Evolutionary conservation across 306 rosid genomes (phyloP).

Genomic region (Cyclanthera cordifolia): DNA sequence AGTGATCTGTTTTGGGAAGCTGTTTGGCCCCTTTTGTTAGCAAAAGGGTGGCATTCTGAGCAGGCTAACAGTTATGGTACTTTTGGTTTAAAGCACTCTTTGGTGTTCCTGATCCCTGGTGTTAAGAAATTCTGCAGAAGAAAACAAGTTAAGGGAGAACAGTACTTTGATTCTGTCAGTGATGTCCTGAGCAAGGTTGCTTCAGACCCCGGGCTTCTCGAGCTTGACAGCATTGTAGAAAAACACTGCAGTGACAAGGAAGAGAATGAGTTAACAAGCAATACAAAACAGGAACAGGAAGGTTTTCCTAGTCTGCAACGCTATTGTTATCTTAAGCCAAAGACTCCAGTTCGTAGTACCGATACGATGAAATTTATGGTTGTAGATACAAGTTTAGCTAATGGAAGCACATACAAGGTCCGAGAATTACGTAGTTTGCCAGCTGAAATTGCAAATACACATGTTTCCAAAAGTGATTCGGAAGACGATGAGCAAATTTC

Average conservation of each 20-base stretch:
- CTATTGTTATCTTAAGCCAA: constrained; percentile 73
- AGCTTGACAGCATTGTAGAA: constrained; percentile 48
- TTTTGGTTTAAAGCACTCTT: constrained; percentile 36
- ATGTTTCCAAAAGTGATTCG: constrained; percentile 29
- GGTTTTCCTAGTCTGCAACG: constrained; percentile 50
- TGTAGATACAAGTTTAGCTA: constrained; percentile 65
- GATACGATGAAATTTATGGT: constrained; percentile 64
- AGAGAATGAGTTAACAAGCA: constrained; percentile 14
- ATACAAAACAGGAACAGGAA: constrained; percentile 7
- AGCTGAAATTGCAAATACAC: constrained; percentile 24
- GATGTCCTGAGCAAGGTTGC: constrained; percentile 79
- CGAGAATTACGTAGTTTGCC: constrained; percentile 69
- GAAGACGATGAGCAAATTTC: constrained; percentile 19
- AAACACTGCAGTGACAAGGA: constrained; percentile 34
- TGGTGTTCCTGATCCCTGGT: constrained; percentile 83
- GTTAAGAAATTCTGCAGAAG: constrained; percentile 60
- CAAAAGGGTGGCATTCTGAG: constrained; percentile 97
- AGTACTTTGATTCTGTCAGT: constrained; percentile 66
- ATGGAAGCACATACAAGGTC: constrained; percentile 31
- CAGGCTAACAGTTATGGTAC: constrained; percentile 49
- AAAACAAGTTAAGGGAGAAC: constrained; percentile 63
- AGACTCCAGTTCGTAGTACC: constrained; percentile 36
- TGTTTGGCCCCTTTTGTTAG: constrained; percentile 95
- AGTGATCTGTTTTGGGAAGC: constrained; percentile 96
- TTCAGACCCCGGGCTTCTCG: constrained; percentile 66